Conservation (phyloP, 306 rosid species). For the Sechiopsis laciniata region DNA sequence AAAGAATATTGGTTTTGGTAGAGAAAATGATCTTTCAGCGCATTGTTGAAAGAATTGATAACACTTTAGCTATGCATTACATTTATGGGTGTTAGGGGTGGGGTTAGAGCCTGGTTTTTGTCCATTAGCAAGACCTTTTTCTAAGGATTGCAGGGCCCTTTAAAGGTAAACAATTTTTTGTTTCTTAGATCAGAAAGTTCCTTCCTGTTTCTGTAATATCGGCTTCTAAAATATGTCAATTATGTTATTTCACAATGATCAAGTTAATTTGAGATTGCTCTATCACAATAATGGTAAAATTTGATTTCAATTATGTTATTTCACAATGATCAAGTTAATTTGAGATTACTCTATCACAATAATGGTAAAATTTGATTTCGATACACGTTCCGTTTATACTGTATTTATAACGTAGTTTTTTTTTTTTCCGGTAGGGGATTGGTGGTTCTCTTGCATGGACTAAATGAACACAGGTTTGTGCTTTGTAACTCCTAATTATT, state of each 20-base stretch:
- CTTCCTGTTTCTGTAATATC: background rate
- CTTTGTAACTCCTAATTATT: conserved; percentile 10
- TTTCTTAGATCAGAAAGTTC: background rate
- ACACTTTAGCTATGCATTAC: too few relatives aligned
- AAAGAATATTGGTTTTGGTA: too few relatives aligned
- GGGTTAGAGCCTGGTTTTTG: too few relatives aligned
- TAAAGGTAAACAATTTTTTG: background rate
- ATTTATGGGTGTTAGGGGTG: too few relatives aligned
- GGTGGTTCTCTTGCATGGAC: conserved; percentile 77
- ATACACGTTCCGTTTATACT: background rate
- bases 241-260: background rate
- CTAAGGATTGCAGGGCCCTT: background rate
- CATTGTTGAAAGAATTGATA: too few relatives aligned
- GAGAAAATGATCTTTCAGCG: too few relatives aligned
- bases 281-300: too few relatives aligned
- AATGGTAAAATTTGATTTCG: too few relatives aligned
- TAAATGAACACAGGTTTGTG: conserved; percentile 88
- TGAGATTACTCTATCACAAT: too few relatives aligned
- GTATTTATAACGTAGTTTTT: conserved; percentile 6
- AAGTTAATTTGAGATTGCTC: background rate
- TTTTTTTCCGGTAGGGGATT: conserved; percentile 61
- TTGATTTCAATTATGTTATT: background rate
- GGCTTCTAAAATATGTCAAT: background rate
- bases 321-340: background rate
- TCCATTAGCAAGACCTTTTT: too few relatives aligned